Conservation (phyloP, 768 basidiomycete genomes). For the Tulasnella sp. region DNA sequence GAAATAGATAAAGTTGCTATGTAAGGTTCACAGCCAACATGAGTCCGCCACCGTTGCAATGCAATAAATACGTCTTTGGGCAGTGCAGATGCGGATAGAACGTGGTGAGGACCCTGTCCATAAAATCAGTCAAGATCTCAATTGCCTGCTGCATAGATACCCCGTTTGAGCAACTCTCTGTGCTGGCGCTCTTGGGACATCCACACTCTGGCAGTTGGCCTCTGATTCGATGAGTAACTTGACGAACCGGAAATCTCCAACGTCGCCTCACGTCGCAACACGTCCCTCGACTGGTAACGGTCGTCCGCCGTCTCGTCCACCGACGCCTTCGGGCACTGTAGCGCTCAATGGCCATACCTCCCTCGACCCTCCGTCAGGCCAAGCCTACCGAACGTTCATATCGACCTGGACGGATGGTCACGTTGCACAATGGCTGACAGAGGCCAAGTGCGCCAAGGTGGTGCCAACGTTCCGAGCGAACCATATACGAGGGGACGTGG, state of each 20-base stretch:
- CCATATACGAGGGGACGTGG: slow-evolving; percentile 85
- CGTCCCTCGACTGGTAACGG: slow-evolving; percentile 10
- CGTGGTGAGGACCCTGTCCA: too few species aligned
- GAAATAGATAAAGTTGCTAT: slow-evolving; percentile 33
- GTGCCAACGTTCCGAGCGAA: slow-evolving; percentile 62
- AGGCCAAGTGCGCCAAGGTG: slow-evolving; percentile 62
- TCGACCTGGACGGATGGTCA: slow-evolving; percentile 25
- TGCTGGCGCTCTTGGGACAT: too few species aligned
- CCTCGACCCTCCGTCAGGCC: slow-evolving; percentile 4
- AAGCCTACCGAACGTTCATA: slow-evolving; percentile 10
- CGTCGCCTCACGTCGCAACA: slow-evolving; percentile 7
- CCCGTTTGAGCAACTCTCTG: too few species aligned
- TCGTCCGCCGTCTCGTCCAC: slow-evolving; percentile 4
- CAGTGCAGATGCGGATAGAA: too few species aligned
- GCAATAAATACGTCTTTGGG: too few species aligned
- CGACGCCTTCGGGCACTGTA: slow-evolving; percentile 4
- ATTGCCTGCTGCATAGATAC: too few species aligned
- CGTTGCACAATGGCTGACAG: slow-evolving; percentile 59
- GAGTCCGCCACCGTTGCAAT: too few species aligned
- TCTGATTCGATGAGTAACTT: not conserved
- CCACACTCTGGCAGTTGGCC: not conserved
- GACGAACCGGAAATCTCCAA: slow-evolving; percentile 9
- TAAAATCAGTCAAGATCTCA: too few species aligned
- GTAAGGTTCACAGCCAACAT: too few species aligned
- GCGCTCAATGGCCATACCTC: not conserved